These are phyloP conservation scores for Pythium periplocum DNA, from an alignment of 352 stramenopile genomes.

Conservation along the genomic window DNA sequence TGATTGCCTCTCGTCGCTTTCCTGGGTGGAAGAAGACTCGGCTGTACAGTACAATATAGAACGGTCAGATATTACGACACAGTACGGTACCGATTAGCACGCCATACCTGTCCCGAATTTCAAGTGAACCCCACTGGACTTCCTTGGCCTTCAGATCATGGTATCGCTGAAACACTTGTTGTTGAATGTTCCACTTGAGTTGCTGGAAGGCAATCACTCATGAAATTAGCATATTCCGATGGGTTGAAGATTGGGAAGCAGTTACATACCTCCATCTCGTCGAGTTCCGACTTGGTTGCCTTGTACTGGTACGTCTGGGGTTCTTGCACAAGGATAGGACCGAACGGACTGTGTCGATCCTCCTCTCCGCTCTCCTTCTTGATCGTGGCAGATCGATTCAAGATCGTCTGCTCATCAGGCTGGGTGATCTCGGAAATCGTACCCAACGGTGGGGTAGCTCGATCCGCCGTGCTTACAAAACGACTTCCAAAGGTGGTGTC, in stretches of 20 bases:
- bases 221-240: background rate
- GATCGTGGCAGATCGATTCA: conserved; percentile 36
- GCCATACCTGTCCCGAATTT: conserved; percentile 52
- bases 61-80: too few relatives aligned
- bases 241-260: conserved; percentile 4
- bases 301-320: conserved; percentile 48
- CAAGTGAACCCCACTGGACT: conserved; percentile 46
- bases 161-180: conserved; percentile 60
- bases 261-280: conserved; percentile 65
- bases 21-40: conserved; percentile 62
- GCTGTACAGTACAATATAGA: background rate
- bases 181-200: conserved; percentile 61
- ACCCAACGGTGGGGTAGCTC: conserved; percentile 25
- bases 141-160: conserved; percentile 47
- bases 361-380: conserved; percentile 38
- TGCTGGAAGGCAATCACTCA: conserved; percentile 26
- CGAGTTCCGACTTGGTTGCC: conserved; percentile 52
- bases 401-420: conserved; percentile 47
- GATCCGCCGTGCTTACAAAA: conserved; percentile 20
- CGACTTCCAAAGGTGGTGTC: background rate
- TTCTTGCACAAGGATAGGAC: conserved; percentile 23
- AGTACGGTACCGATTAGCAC: too few relatives aligned
- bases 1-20: conserved; percentile 52
- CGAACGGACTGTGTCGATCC: conserved; percentile 29
- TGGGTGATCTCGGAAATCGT: conserved; percentile 42